Base-by-base conservation (phyloP, 805 yeast genomes). In the Metschnikowia henanensis region DNA sequence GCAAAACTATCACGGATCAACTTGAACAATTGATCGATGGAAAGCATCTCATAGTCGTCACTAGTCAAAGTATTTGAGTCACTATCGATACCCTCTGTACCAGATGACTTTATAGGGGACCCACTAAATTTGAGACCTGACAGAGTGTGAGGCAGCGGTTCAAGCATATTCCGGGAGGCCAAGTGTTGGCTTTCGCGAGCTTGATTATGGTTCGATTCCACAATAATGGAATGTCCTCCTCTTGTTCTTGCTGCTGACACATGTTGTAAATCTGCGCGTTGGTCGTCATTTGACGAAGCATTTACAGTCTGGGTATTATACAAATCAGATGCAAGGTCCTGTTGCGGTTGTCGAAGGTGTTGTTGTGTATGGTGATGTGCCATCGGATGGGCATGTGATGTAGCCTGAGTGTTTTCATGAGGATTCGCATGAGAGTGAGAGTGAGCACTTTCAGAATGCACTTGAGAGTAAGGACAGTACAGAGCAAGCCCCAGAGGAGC, bases 21-120 rank as follows among this genome's bases (percentile, higher is more conserved):
- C 50, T 66, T 68, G 52, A 71, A 60, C 35, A 70, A 57, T 50
- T 70, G 72, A 17, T 62, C 70, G 17, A 70, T 56, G 21, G 64
- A 53, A 12, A 71, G 49, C 39, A 55, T 65, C 23, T 70, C 74
- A 50, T 64, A 68, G 46, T 71, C 75, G 35, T 70, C 75, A 46
- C 61, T 58, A 29, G 66, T 66, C 37, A 68, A 56, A 43, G 52
- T 60, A 45, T 52, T 13, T 7, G 17, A 28, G 15, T 12, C 6
- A n/a, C 3, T 3, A 3, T n/a, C 30, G 7, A 13, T 28, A 9
- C n/a, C n/a, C n/a, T n/a, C n/a, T n/a, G n/a, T n/a, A n/a, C n/a
- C n/a, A n/a, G n/a, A n/a, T n/a, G n/a, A n/a, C n/a, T n/a, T n/a
- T n/a, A n/a, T n/a, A n/a, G n/a, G n/a, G n/a, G n/a, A n/a, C n/a